Conservation (phyloP, 441 rosid genomes). For the Gossypium davidsonii region DNA sequence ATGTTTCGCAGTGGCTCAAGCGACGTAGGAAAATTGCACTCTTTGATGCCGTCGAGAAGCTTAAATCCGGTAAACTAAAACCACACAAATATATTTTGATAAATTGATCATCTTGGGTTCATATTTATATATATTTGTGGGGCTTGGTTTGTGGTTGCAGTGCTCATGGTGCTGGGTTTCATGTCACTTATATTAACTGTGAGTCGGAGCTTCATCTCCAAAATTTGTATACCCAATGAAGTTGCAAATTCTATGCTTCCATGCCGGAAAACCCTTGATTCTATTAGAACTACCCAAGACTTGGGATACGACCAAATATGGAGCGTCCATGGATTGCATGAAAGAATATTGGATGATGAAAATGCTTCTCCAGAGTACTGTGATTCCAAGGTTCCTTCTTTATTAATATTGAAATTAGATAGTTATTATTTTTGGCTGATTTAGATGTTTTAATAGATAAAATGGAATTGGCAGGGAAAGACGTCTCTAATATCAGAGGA, state of each 20-base stretch:
- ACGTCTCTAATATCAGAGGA: constrained; percentile 42
- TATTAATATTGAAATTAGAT: too few relatives aligned
- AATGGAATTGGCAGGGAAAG: constrained; percentile 32
- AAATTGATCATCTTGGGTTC: background rate
- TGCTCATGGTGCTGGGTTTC: constrained; percentile 57
- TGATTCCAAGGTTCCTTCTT: constrained; percentile 33
- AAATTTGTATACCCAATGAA: constrained; percentile 44
- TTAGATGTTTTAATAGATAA: too few relatives aligned
- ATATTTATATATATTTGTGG: background rate
- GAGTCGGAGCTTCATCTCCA: constrained; percentile 34
- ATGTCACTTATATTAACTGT: constrained; percentile 57
- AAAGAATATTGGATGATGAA: constrained; percentile 22
- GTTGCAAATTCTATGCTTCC: constrained; percentile 50
- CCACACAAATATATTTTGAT: too few relatives aligned
- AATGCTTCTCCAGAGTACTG: constrained; percentile 24
- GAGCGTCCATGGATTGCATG: background rate
- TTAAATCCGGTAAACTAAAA: constrained; percentile 40
- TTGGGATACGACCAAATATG: background rate
- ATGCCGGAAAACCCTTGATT: constrained; percentile 18
- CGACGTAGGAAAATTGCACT: constrained; percentile 39
- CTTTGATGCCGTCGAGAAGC: constrained; percentile 52
- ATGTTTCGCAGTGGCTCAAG: constrained; percentile 44
- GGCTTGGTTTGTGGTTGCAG: constrained; percentile 24
- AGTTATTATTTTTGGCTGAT: too few relatives aligned
- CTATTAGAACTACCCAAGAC: constrained; percentile 17